phyloP scores from a whole-genome alignment of 2,329 filamentous ascomycete genomes.

The Nannizziopsis arthrosporioides region DNA sequence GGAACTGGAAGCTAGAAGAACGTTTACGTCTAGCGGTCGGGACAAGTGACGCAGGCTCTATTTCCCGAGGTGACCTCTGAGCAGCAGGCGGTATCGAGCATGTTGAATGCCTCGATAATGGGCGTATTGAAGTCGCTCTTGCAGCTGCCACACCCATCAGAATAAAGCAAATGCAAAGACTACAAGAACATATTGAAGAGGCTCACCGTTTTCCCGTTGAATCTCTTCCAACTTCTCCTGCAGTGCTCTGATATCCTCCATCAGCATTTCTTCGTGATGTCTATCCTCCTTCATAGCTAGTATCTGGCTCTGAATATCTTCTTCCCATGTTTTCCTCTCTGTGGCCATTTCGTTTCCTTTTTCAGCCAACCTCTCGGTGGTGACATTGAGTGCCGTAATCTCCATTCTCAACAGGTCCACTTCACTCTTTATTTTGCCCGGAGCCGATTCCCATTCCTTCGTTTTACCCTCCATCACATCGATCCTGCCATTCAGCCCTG shows the following conservation, averaged over 20 bases:
- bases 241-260: conserved; percentile 3
- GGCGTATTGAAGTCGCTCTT: neutral
- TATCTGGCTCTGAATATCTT: neutral
- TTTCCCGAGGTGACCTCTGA: conserved; percentile 1
- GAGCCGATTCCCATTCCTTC: conserved; percentile 1
- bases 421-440: conserved; percentile 4
- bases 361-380: conserved; percentile 2
- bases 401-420: conserved; percentile 1
- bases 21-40: conserved; percentile 12
- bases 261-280: neutral
- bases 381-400: conserved; percentile 2
- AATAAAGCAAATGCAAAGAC: neutral
- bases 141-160: neutral
- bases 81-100: neutral
- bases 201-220: conserved; percentile 3
- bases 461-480: neutral
- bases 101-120: neutral
- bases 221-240: conserved; percentile 9
- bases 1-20: conserved; percentile 5
- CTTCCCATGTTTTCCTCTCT: conserved; percentile 1
- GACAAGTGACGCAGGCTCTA: neutral
- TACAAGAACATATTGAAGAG: neutral
- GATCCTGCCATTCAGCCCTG: conserved; percentile 1
- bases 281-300: neutral
- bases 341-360: neutral